phyloP scores from a whole-genome alignment of 257 asterid genomes.

The Nicotiana otophora region DNA sequence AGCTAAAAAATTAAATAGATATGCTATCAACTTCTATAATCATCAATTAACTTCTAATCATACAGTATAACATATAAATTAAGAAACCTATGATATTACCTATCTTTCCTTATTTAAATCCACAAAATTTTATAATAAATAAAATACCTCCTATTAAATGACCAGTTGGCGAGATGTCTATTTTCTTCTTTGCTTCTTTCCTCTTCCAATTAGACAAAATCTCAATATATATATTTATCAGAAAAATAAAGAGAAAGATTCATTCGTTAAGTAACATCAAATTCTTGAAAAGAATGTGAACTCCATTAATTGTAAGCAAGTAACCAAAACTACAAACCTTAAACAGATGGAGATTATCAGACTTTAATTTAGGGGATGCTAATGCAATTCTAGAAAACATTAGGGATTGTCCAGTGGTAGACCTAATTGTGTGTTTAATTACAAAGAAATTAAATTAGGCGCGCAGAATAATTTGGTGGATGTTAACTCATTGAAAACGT shows the following conservation, averaged over 20 bases:
- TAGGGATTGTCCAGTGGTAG: not conserved
- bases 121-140: not conserved
- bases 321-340: not conserved
- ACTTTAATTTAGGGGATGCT: not conserved
- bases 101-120: not conserved
- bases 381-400: not conserved
- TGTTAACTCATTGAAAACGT: constrained; percentile 3
- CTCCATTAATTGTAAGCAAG: not conserved
- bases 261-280: not conserved
- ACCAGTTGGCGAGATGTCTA: not conserved
- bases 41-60: not conserved
- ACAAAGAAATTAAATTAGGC: not conserved
- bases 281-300: not conserved
- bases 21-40: not conserved
- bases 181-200: not conserved
- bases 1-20: too few relatives aligned
- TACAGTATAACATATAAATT: not conserved
- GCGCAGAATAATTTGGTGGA: not conserved
- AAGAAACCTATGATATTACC: not conserved
- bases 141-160: not conserved
- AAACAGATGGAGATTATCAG: not conserved
- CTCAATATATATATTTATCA: not conserved
- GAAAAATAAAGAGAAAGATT: too few relatives aligned
- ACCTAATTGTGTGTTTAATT: not conserved
- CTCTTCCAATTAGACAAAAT: not conserved